Conservation (phyloP, 805 yeast genomes). For the Sugiyamaella smithiae region DNA sequence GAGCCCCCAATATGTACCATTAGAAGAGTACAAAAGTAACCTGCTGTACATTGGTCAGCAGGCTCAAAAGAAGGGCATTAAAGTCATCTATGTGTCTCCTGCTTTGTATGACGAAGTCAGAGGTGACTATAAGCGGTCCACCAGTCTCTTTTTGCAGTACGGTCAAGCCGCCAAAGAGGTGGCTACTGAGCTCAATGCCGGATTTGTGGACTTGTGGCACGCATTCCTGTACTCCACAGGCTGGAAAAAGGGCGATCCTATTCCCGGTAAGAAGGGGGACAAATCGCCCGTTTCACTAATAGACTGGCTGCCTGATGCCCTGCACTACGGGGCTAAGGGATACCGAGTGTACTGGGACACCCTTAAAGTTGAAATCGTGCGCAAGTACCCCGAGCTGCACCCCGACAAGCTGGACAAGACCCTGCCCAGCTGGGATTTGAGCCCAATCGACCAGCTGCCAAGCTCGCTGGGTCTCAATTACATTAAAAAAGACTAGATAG, state of each 20-base stretch:
- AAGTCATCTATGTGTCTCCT: constrained; percentile 61
- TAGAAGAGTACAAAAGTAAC: constrained; percentile 51
- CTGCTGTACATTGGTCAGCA: constrained; percentile 41
- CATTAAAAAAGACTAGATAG: too few relatives aligned
- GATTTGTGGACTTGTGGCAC: constrained; percentile 56
- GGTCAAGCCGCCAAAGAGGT: constrained; percentile 48
- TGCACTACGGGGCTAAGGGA: constrained; percentile 57
- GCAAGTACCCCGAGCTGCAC: constrained; percentile 46
- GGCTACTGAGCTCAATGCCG: constrained; percentile 47
- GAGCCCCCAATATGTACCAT: constrained; percentile 46
- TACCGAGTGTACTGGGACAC: constrained; percentile 51
- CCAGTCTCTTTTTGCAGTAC: constrained; percentile 47
- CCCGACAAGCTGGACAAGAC: constrained; percentile 41
- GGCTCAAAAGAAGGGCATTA: constrained; percentile 43
- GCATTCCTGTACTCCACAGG: constrained; percentile 42
- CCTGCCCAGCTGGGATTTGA: constrained; percentile 10
- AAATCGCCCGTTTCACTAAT: constrained; percentile 13
- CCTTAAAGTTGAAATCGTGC: constrained; percentile 39
- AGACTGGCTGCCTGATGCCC: constrained; percentile 48
- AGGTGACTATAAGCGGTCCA: constrained; percentile 41
- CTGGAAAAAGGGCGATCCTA: constrained; percentile 38
- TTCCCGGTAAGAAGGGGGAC: constrained; percentile 18
- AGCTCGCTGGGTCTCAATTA: background rate
- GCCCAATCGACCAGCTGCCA: constrained; percentile 3
- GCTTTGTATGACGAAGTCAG: constrained; percentile 43